Percentiles rank a stretch among this genome's conserved stretches.
Evolutionary conservation across 2,329 filamentous ascomycete genomes (phyloP).

Genomic region (Fusarium pseudonygamai): DNA sequence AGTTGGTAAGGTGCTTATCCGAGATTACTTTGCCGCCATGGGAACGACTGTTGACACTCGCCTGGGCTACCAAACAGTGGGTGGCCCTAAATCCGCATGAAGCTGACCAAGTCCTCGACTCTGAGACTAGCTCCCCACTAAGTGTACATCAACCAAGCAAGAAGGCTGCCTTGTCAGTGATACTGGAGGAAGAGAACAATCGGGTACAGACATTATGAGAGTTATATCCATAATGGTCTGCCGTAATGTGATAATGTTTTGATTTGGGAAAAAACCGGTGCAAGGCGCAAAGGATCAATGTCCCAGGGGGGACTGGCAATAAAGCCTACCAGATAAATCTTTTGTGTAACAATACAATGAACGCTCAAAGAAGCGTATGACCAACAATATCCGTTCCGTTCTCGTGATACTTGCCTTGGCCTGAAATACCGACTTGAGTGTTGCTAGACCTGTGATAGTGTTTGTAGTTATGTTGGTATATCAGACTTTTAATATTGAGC

Average conservation of each 20-base stretch:
- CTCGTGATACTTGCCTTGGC: neutral
- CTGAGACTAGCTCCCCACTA: slow-evolving; percentile 36
- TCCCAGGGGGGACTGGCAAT: slow-evolving; percentile 30
- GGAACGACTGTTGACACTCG: slow-evolving; percentile 59
- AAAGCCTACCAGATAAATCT: slow-evolving; percentile 21
- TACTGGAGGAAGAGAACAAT: slow-evolving; percentile 35
- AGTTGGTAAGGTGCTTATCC: slow-evolving; percentile 50
- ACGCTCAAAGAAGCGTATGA: slow-evolving; percentile 33
- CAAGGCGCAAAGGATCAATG: slow-evolving; percentile 35
- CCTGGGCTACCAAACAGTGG: slow-evolving; percentile 57
- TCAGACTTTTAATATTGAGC: neutral
- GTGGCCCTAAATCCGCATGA: slow-evolving; percentile 48
- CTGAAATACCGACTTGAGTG: neutral
- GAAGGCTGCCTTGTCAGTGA: slow-evolving; percentile 36
- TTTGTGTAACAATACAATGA: slow-evolving; percentile 40
- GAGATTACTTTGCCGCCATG: slow-evolving; percentile 55
- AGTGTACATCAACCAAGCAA: slow-evolving; percentile 35
- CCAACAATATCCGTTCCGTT: neutral
- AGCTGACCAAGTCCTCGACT: slow-evolving; percentile 34
- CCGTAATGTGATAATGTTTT: slow-evolving; percentile 31
- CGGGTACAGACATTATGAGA: slow-evolving; percentile 23
- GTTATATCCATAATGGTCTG: slow-evolving; percentile 32
- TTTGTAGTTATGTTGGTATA: neutral
- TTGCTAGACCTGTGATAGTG: no score
- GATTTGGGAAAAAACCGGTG: slow-evolving; percentile 11